A percentile compares a stretch with the other conserved stretches of the same genome.
These are phyloP conservation scores for Huntiella savannae DNA, from an alignment of 2,329 filamentous ascomycete species.

Conservation along the genomic window DNA sequence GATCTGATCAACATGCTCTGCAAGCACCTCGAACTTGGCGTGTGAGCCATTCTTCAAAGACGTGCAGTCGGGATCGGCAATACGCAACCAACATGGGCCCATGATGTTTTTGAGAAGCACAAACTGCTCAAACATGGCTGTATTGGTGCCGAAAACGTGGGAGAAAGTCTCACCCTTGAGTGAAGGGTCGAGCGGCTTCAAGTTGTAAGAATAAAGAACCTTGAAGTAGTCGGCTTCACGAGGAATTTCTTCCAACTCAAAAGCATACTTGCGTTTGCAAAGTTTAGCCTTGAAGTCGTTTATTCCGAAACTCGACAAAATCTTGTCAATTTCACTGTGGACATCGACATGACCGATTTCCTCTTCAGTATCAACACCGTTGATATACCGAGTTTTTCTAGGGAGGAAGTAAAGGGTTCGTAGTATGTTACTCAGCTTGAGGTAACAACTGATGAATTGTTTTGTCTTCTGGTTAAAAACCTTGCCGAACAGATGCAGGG, in stretches of 20 bases:
- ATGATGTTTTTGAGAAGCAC: constrained; percentile 98
- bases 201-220: constrained; percentile 86
- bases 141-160: constrained; percentile 83
- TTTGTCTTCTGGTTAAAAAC: constrained; percentile 74
- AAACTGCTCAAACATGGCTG: constrained; percentile 90
- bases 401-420: constrained; percentile 88
- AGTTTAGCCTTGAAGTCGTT: constrained; percentile 76
- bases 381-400: constrained; percentile 37
- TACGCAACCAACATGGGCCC: constrained; percentile 94
- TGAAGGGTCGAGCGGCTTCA: constrained; percentile 39
- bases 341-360: constrained; percentile 76
- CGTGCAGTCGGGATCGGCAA: constrained; percentile 67
- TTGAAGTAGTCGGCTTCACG: constrained; percentile 86
- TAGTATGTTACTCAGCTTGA: constrained; percentile 87
- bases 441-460: constrained; percentile 72
- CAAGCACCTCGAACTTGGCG: constrained; percentile 84
- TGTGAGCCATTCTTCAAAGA: constrained; percentile 82
- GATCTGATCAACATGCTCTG: constrained; percentile 59
- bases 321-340: constrained; percentile 67
- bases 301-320: constrained; percentile 78
- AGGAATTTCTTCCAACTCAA: constrained; percentile 73
- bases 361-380: constrained; percentile 52
- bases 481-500: constrained; percentile 86
- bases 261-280: constrained; percentile 81
- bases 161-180: constrained; percentile 75